These are phyloP conservation scores for Neopestalotiopsis sp. DNA, from an alignment of 2,329 filamentous ascomycete genomes.

Conservation along the genomic window DNA sequence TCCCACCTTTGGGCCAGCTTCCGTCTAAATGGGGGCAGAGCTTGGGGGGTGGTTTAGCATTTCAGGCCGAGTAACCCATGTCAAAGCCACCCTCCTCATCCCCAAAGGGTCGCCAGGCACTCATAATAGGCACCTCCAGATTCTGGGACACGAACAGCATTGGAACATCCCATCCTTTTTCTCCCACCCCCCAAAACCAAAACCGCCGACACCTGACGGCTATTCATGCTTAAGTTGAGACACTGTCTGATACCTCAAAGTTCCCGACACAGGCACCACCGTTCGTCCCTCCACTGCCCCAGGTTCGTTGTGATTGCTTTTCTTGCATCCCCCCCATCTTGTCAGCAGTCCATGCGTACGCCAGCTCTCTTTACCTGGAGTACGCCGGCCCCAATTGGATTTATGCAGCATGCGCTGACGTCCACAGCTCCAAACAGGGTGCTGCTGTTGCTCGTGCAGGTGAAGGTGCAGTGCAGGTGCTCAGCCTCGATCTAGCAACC, in stretches of 20 bases:
- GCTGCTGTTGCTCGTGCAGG: conserved; percentile 36
- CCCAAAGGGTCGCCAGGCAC: background rate
- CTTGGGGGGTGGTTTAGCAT: background rate
- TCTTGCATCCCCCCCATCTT: background rate
- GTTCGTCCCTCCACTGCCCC: background rate
- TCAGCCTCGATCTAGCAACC: conserved; percentile 14
- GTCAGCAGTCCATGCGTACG: background rate
- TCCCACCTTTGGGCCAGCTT: background rate
- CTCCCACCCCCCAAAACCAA: background rate
- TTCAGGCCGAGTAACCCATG: conserved; percentile 14
- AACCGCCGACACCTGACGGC: conserved; percentile 4
- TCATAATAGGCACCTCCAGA: background rate
- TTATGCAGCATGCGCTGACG: conserved; percentile 52
- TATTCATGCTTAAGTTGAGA: conserved; percentile 11
- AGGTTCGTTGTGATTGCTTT: conserved; percentile 5
- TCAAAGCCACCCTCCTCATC: conserved; percentile 2
- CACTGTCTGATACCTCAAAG: conserved; percentile 7
- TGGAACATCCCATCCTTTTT: background rate
- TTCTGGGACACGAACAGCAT: conserved; percentile 13
- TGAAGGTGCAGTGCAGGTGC: conserved; percentile 7
- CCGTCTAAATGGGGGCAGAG: conserved; percentile 1
- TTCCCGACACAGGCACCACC: background rate
- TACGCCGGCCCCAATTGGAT: conserved; percentile 10
- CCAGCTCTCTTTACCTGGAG: conserved; percentile 9
- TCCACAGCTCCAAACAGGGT: conserved; percentile 45